Conservation (phyloP, 768 basidiomycete genomes). For the Pisolithus orientalis region DNA sequence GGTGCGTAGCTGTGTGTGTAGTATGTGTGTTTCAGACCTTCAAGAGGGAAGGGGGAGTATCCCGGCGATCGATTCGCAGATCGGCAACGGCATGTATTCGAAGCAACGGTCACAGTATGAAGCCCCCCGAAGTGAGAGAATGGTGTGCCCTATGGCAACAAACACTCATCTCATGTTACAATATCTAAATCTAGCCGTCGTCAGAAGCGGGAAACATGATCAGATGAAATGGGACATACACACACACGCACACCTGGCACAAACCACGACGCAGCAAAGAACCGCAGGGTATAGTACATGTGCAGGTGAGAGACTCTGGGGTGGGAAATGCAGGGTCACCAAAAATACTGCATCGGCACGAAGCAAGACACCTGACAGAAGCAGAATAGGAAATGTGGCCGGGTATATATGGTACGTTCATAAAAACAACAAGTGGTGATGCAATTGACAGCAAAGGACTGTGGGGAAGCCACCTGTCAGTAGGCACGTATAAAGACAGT, state of each 20-base stretch:
- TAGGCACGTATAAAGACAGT: background rate
- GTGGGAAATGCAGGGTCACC: background rate
- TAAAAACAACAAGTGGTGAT: background rate
- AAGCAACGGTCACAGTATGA: background rate
- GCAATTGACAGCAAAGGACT: background rate
- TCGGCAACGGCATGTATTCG: background rate
- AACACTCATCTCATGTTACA: background rate
- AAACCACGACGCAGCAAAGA: background rate
- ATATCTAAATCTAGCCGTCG: background rate
- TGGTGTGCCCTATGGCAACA: background rate
- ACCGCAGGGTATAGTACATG: background rate
- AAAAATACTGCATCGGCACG: background rate
- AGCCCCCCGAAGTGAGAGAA: background rate
- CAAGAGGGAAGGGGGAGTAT: no score
- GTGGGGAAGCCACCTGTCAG: background rate
- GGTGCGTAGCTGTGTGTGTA: background rate
- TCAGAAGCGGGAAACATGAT: background rate
- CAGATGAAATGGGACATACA: background rate
- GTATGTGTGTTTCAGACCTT: background rate
- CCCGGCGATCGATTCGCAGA: background rate
- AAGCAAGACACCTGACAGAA: background rate
- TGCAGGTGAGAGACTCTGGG: background rate
- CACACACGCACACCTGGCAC: background rate
- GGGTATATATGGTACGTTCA: background rate
- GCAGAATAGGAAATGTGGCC: background rate